A percentile compares a stretch with the other conserved stretches of the same genome.
Evolutionary conservation across 306 rosid genomes (phyloP).

Genomic region (Morella rubra): DNA sequence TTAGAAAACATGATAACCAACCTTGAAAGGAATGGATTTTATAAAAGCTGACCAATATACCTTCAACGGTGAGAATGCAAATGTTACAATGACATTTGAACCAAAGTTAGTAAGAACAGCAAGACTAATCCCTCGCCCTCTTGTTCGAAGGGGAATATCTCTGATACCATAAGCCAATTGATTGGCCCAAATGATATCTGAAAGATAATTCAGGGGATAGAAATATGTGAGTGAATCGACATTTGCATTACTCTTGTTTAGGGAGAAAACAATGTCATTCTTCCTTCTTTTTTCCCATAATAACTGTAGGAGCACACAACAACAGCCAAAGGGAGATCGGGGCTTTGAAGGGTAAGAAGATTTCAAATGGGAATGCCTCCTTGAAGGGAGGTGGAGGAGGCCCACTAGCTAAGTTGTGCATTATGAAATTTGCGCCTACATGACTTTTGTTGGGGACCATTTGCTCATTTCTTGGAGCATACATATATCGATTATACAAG

Average conservation of each 20-base stretch:
- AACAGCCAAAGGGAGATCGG: too few relatives aligned
- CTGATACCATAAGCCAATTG: constrained; percentile 99
- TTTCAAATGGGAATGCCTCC: constrained; percentile 12
- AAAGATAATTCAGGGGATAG: constrained; percentile 26
- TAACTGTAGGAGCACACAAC: too few relatives aligned
- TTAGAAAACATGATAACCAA: not conserved
- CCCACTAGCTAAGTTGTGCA: too few relatives aligned
- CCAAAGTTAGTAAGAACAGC: constrained; percentile 96
- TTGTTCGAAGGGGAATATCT: constrained; percentile 88
- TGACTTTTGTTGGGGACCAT: too few relatives aligned
- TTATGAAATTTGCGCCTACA: too few relatives aligned
- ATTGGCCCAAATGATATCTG: constrained; percentile 99
- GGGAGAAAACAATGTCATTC: not conserved
- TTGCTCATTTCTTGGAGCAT: too few relatives aligned
- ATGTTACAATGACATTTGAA: constrained; percentile 84
- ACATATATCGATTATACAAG: too few relatives aligned
- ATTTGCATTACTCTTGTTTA: constrained; percentile 20
- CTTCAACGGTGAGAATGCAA: constrained; percentile 90
- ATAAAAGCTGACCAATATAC: constrained; percentile 34
- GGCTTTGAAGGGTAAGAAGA: too few relatives aligned
- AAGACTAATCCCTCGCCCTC: constrained; percentile 95
- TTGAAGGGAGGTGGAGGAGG: too few relatives aligned
- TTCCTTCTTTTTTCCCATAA: too few relatives aligned
- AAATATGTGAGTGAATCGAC: constrained; percentile 11
- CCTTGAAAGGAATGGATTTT: constrained; percentile 11